Percentiles rank a stretch among this genome's conserved stretches.
phyloP scores from a whole-genome alignment of 2,329 filamentous ascomycete species.

The Lachnellula hyalina region DNA sequence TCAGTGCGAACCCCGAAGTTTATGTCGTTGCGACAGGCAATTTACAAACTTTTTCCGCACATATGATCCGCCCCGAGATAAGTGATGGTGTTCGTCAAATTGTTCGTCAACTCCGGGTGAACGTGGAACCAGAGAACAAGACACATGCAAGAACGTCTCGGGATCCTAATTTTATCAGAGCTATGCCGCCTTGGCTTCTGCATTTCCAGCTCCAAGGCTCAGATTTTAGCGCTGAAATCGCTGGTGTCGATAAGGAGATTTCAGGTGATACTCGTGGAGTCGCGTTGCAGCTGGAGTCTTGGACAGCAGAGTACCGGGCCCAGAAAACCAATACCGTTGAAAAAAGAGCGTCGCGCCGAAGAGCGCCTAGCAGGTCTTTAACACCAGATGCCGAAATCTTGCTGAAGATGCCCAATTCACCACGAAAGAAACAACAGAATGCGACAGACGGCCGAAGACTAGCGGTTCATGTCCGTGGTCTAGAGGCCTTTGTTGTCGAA shows the following conservation, averaged over 20 bases:
- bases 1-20: conserved; percentile 81
- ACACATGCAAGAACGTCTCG: conserved; percentile 42
- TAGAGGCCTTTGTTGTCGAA: conserved; percentile 90
- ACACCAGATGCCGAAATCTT: conserved; percentile 63
- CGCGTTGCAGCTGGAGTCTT: conserved; percentile 79
- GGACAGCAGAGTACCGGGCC: conserved; percentile 83
- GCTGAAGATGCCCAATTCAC: conserved; percentile 44
- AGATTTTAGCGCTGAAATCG: conserved; percentile 85
- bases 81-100: conserved; percentile 90
- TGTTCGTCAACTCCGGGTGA: conserved; percentile 71
- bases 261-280: conserved; percentile 77
- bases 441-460: conserved; percentile 74
- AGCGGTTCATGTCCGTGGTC: conserved; percentile 71
- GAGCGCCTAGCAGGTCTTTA: conserved; percentile 66
- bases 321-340: conserved; percentile 65
- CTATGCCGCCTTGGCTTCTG: conserved; percentile 76
- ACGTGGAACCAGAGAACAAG: conserved; percentile 60
- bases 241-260: conserved; percentile 78
- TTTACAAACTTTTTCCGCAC: conserved; percentile 80
- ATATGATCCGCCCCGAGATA: conserved; percentile 87
- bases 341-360: conserved; percentile 55
- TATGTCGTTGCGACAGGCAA: conserved; percentile 75
- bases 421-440: conserved; percentile 46
- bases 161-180: conserved; percentile 67
- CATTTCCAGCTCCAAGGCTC: conserved; percentile 80